phyloP scores from a whole-genome alignment of 163 green algal genomes.

The Coccomyxa subellipsoidea region DNA sequence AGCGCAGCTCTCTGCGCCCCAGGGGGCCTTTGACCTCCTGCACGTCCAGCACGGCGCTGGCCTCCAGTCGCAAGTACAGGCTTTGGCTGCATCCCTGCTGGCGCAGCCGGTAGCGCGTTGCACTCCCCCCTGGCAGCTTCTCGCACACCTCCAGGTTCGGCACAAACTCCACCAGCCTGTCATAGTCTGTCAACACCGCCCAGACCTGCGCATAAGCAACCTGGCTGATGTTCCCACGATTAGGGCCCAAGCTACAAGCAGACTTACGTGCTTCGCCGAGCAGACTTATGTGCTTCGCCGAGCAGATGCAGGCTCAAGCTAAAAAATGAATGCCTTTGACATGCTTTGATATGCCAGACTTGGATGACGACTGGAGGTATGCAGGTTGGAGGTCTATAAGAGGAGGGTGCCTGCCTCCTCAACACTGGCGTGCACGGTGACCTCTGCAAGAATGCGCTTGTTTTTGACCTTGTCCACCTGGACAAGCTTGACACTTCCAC shows the following conservation, averaged over 20 bases:
- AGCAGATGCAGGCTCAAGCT: too few relatives aligned
- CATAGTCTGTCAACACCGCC: conserved; percentile 59
- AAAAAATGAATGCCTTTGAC: too few relatives aligned
- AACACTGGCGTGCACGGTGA: conserved; percentile 22
- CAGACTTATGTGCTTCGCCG: too few relatives aligned
- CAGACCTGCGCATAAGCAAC: conserved; percentile 46
- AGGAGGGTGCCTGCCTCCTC: conserved; percentile 20
- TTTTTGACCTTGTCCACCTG: conserved; percentile 17
- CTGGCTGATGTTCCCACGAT: too few relatives aligned
- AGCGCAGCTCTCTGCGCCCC: conserved; percentile 37
- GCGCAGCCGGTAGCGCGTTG: conserved; percentile 26
- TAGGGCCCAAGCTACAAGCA: too few relatives aligned
- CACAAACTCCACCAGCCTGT: conserved; percentile 51
- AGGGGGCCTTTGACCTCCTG: conserved; percentile 25
- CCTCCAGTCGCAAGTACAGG: conserved; percentile 51
- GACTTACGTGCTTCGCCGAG: too few relatives aligned
- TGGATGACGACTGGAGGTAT: too few relatives aligned
- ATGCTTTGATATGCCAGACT: too few relatives aligned
- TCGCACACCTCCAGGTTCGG: conserved; percentile 57
- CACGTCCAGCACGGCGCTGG: conserved; percentile 42
- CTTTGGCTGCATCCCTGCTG: conserved; percentile 50
- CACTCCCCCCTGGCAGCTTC: conserved; percentile 26
- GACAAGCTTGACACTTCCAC: conserved; percentile 13
- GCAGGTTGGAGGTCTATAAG: neutral
- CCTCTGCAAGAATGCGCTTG: conserved; percentile 30